These are phyloP conservation scores for Entophlyctis helioformis DNA, from an alignment of 192 early-diverging fungal species.

Conservation along the genomic window DNA sequence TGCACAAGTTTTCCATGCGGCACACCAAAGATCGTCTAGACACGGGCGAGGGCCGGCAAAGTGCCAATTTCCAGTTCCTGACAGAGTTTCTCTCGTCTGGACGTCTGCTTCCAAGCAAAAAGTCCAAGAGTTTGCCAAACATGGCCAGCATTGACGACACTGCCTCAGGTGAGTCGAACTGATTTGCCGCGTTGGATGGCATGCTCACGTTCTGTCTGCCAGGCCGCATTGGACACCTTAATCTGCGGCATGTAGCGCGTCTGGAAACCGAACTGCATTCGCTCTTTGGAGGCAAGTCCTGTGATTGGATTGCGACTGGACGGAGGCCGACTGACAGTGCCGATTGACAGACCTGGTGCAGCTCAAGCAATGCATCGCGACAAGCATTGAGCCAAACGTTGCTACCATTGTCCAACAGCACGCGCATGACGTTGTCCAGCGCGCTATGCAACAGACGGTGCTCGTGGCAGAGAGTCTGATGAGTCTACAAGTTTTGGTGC, in stretches of 20 bases:
- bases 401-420: neutral
- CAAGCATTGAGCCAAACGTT: neutral
- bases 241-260: constrained; percentile 6
- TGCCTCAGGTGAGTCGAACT: neutral
- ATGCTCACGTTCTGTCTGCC: too few species aligned
- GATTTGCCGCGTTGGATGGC: neutral
- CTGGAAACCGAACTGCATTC: neutral
- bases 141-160: neutral
- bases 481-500: too few species aligned
- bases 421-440: neutral
- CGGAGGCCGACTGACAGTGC: neutral
- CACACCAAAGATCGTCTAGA: neutral
- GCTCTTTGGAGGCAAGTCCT: neutral
- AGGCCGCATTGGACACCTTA: constrained; percentile 1
- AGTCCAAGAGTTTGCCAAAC: too few species aligned
- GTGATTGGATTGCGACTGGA: neutral
- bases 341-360: neutral
- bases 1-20: neutral
- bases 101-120: too few species aligned
- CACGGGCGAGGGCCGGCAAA: neutral
- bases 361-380: too few species aligned
- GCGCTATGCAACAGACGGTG: too few species aligned
- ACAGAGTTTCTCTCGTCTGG: constrained; percentile 5
- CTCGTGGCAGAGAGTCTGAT: too few species aligned
- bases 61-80: neutral